phyloP scores from a whole-genome alignment of 2,329 filamentous ascomycete genomes.

The Sporothrix brasiliensis region DNA sequence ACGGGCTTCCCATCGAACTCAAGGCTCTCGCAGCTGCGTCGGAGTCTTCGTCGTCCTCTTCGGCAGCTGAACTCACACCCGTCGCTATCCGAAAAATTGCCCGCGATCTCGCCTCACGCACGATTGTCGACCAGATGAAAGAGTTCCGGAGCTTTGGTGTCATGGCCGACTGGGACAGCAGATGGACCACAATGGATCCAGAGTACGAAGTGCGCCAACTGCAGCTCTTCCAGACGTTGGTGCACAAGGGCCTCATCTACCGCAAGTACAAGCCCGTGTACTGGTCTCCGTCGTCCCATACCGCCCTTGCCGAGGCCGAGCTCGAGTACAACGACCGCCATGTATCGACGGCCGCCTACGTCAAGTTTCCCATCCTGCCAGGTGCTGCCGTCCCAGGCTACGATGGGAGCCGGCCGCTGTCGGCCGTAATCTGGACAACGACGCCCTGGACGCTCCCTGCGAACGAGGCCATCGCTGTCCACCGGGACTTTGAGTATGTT shows the following conservation, averaged over 20 bases:
- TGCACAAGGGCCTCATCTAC: constrained; percentile 72
- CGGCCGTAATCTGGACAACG: constrained; percentile 96
- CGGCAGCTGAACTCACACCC: constrained; percentile 47
- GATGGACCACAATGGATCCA: constrained; percentile 78
- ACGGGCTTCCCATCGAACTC: constrained; percentile 94
- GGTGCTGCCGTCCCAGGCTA: not conserved
- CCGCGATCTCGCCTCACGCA: constrained; percentile 65
- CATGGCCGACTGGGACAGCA: constrained; percentile 77
- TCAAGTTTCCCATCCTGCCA: constrained; percentile 71
- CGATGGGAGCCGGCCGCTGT: constrained; percentile 52
- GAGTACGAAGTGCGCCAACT: constrained; percentile 76
- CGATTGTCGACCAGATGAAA: constrained; percentile 72
- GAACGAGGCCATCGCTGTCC: constrained; percentile 85
- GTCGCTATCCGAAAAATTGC: constrained; percentile 67
- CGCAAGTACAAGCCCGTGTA: constrained; percentile 81
- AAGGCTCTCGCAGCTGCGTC: constrained; percentile 72
- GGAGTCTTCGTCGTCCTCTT: not conserved
- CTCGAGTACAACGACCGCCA: constrained; percentile 80
- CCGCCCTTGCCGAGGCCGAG: constrained; percentile 81
- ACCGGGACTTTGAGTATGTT: constrained; percentile 72
- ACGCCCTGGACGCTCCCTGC: constrained; percentile 97
- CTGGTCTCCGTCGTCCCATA: constrained; percentile 79
- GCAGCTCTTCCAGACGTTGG: constrained; percentile 74
- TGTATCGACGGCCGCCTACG: constrained; percentile 71
- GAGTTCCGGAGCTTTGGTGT: constrained; percentile 73